phyloP scores from a whole-genome alignment of 2,329 filamentous ascomycete genomes.

The Pleoardoris graminearum region DNA sequence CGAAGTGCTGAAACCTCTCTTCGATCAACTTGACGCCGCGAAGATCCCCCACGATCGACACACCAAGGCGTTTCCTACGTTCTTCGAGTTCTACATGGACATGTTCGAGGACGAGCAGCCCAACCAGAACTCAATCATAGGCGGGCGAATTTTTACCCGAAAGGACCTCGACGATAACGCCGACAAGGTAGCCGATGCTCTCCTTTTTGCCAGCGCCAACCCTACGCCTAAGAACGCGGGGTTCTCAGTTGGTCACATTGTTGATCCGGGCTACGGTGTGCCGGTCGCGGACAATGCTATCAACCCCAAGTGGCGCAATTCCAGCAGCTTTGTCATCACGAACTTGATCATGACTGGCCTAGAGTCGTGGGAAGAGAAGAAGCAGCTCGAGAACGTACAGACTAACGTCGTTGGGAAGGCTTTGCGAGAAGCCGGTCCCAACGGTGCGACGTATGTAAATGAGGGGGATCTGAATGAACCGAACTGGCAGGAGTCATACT shows the following conservation, averaged over 20 bases:
- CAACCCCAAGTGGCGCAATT: constrained; percentile 40
- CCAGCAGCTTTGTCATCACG: constrained; percentile 42
- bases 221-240: constrained; percentile 27
- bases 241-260: constrained; percentile 39
- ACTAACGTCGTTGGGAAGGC: constrained; percentile 38
- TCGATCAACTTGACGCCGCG: constrained; percentile 32
- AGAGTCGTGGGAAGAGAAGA: constrained; percentile 38
- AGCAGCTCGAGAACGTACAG: constrained; percentile 30
- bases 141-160: constrained; percentile 39
- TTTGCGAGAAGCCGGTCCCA: constrained; percentile 33
- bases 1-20: constrained; percentile 32
- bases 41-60: constrained; percentile 36
- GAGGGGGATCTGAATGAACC: constrained; percentile 44
- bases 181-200: constrained; percentile 30
- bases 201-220: constrained; percentile 26
- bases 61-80: constrained; percentile 38
- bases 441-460: constrained; percentile 43
- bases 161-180: constrained; percentile 31
- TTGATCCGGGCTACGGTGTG: constrained; percentile 36
- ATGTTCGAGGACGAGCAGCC: constrained; percentile 42
- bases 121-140: constrained; percentile 35
- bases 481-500: constrained; percentile 43
- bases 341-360: constrained; percentile 35
- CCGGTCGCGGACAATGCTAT: constrained; percentile 41
- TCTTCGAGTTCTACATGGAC: constrained; percentile 43